A percentile compares a stretch with the other conserved stretches of the same genome.
These are phyloP conservation scores for Monilinia fructigena DNA, from an alignment of 2,329 filamentous ascomycete genomes.

Conservation along the genomic window DNA sequence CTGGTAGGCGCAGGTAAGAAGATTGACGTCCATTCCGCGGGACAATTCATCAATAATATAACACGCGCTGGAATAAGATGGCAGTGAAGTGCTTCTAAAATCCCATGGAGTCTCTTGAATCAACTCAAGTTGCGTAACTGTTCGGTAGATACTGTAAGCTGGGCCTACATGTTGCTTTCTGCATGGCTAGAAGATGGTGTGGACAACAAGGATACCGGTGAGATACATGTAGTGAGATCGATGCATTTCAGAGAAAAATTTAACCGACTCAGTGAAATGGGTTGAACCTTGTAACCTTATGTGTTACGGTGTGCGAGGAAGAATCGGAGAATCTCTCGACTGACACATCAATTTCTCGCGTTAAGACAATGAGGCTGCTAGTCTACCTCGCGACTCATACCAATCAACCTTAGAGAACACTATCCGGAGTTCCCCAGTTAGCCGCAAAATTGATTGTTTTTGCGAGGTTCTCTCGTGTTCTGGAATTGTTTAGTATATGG, in stretches of 20 bases:
- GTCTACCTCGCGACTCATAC: neutral
- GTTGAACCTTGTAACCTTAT: neutral
- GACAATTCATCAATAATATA: neutral
- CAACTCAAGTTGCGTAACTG: neutral
- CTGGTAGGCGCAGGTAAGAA: too few species aligned
- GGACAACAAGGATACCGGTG: neutral
- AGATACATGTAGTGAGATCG: neutral
- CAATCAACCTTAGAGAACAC: neutral
- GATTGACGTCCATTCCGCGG: conserved; percentile 2
- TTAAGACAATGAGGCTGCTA: neutral
- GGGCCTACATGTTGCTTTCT: neutral
- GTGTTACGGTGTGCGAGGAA: neutral
- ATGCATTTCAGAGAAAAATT: neutral
- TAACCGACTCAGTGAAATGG: neutral
- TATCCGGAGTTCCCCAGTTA: conserved; percentile 9
- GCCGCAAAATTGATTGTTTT: neutral
- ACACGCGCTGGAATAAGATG: neutral
- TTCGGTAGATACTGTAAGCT: neutral
- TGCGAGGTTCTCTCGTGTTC: neutral
- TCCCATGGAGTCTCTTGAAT: neutral
- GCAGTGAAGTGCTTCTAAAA: neutral
- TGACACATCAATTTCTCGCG: neutral
- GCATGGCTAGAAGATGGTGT: neutral
- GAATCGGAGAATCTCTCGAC: neutral
- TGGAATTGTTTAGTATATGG: neutral